A percentile compares a stretch with the other conserved stretches of the same genome.
phyloP scores from a whole-genome alignment of 1,284 basidiomycete species.

The Leucoagaricus sp. region DNA sequence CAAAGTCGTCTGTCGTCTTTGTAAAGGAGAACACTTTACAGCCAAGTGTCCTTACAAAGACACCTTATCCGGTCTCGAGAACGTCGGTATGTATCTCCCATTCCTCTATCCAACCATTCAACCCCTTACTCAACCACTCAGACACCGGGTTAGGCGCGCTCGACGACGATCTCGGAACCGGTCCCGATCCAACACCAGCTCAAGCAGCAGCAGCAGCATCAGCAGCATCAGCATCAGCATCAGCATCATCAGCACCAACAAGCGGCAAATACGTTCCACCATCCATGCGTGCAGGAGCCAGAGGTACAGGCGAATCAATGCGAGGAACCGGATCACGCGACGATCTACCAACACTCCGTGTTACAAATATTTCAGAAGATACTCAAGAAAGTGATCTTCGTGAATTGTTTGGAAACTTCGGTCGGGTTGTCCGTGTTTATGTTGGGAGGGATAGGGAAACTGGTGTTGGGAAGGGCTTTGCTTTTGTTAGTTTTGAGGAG shows the following conservation, averaged over 20 bases:
- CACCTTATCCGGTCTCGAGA: constrained; percentile 80
- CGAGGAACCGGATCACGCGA: constrained; percentile 70
- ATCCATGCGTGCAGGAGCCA: constrained; percentile 76
- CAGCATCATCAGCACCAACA: constrained; percentile 36
- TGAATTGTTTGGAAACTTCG: constrained; percentile 86
- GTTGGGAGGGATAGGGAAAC: constrained; percentile 97
- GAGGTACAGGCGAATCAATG: constrained; percentile 80
- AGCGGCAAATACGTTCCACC: constrained; percentile 92
- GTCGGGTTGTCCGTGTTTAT: constrained; percentile 87
- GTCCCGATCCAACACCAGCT: constrained; percentile 37
- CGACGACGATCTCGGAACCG: constrained; percentile 55
- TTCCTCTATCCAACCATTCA: background rate
- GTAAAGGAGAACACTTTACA: constrained; percentile 98
- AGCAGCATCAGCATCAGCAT: constrained; percentile 34
- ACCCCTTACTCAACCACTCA: background rate
- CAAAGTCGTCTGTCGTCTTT: constrained; percentile 91
- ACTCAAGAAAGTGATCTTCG: constrained; percentile 94
- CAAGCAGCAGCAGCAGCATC: too few relatives aligned
- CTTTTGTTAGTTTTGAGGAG: constrained; percentile 94
- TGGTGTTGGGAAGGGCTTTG: constrained; percentile 93
- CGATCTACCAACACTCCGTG: constrained; percentile 94
- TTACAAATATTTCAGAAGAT: constrained; percentile 97
- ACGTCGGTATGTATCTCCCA: constrained; percentile 43
- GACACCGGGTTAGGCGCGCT: constrained; percentile 16
- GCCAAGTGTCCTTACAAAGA: constrained; percentile 99